Evolutionary conservation across 2,329 filamentous ascomycete species (phyloP).

Genomic region (Apiospora rasikravindrae): DNA sequence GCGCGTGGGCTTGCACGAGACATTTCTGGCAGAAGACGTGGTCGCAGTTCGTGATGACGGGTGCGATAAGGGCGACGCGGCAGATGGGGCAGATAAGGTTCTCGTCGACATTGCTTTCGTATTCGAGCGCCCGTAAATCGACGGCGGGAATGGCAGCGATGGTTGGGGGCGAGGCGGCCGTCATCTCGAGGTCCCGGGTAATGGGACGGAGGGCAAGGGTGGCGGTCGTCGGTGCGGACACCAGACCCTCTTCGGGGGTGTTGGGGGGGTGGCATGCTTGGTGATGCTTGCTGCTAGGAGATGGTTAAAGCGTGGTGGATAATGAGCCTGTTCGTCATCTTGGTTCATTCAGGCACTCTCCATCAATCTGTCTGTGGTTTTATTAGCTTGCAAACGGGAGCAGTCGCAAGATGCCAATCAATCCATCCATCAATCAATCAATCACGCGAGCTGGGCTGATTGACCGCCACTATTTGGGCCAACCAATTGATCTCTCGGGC

Average conservation of each 20-base stretch:
- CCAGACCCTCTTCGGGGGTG: conserved; percentile 41
- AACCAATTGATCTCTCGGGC: background rate
- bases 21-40: conserved; percentile 70
- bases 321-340: background rate
- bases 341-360: background rate
- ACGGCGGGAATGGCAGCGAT: conserved; percentile 31
- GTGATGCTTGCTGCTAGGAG: background rate
- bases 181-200: conserved; percentile 25
- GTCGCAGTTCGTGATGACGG: conserved; percentile 66
- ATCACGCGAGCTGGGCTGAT: conserved; percentile 9
- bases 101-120: conserved; percentile 49
- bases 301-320: background rate
- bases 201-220: conserved; percentile 35
- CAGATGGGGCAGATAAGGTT: conserved; percentile 62
- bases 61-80: conserved; percentile 63
- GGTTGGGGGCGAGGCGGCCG: background rate
- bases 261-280: conserved; percentile 43
- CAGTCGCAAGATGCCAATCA: background rate
- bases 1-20: conserved; percentile 50
- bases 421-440: background rate
- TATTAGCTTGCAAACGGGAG: background rate
- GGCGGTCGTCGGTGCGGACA: conserved; percentile 23
- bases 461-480: background rate
- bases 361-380: background rate
- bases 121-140: conserved; percentile 52